Evolutionary conservation across 2,329 filamentous ascomycete genomes (phyloP).

Genomic region (Colletotrichum graminicola): DNA sequence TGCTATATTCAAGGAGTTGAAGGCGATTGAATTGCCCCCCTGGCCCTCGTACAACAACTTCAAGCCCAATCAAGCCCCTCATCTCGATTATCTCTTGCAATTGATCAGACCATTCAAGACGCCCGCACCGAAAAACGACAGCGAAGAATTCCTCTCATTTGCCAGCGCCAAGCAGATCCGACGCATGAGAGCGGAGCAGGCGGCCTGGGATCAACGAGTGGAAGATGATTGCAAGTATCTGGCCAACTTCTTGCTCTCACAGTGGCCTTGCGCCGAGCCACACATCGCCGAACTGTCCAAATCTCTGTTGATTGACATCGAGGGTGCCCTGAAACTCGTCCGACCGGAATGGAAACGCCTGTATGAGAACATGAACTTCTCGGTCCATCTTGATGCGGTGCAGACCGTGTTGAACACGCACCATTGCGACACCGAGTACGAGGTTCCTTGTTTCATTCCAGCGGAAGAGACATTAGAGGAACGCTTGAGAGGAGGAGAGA

Average conservation of each 20-base stretch:
- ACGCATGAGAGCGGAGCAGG: constrained; percentile 49
- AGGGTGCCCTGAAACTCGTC: constrained; percentile 54
- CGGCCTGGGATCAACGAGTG: constrained; percentile 48
- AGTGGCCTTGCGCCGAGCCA: constrained; percentile 60
- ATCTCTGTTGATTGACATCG: constrained; percentile 52
- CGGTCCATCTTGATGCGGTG: constrained; percentile 56
- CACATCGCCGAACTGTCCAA: constrained; percentile 46
- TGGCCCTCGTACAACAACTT: constrained; percentile 54
- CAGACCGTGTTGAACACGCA: constrained; percentile 55
- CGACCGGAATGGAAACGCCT: constrained; percentile 61
- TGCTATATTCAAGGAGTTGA: constrained; percentile 55
- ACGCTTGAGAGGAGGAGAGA: constrained; percentile 40
- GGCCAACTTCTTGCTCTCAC: constrained; percentile 55
- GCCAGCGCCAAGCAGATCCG: constrained; percentile 48
- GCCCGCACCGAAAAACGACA: constrained; percentile 47
- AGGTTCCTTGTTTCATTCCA: constrained; percentile 37
- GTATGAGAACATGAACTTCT: constrained; percentile 62
- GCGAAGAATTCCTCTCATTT: constrained; percentile 43
- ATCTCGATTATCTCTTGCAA: constrained; percentile 48
- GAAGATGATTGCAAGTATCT: constrained; percentile 53
- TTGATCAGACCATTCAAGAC: constrained; percentile 50
- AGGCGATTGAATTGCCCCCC: constrained; percentile 51
- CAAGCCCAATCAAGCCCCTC: constrained; percentile 49
- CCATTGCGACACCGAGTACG: constrained; percentile 44
- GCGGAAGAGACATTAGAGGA: constrained; percentile 42